Evolutionary conservation across 108 stramenopile species (phyloP), one percentile per base, ranked within the genome.

Genomic region (Schizochytrium sp.): DNA sequence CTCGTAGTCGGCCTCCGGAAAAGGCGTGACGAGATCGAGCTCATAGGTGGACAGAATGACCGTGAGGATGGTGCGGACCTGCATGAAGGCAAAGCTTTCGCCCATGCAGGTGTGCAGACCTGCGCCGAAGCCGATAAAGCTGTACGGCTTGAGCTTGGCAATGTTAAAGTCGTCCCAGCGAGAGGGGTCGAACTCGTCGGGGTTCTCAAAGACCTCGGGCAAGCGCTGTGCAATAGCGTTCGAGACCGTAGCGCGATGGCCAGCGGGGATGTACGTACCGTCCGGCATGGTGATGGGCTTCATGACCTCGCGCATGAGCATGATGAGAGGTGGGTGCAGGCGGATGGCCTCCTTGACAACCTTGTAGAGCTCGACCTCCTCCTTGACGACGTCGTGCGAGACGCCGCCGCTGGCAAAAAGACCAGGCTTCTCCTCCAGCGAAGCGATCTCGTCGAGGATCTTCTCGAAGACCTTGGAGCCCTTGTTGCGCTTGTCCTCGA

Each of bases 21-120:
- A 87, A 57, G 91, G 90, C n/a, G 93, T 89, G 58, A 96, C 94
- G 59, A 89, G 63, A 88, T 97, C 96, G 76, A 99, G 88, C 83
- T 98, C 96, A 90, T 95, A 99, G 63, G 97, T 95, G 18, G 97
- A 94, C 58, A 99, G 94, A 47, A 99, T 90, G 34, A 98, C 93
- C 72, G 96, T 96, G 58, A 99, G 45, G 92, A 99, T 96, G n/a
- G 98, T 98, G 95, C 98, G 98, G 72, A 99, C 98, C 94, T 99
- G 99, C 45, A 99, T 88, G 90, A 94, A 97, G n/a, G 95, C 99
- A 94, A 99, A 99, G 90, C 96, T 95, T 93, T 99, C 98, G 69
- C 99, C 99, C 96, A 98, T 98, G 92, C 99, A 99, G 72, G 96
- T 95, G 93, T 99, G 99, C 95, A 98, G 95, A 28, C 99, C 99